Conservation (phyloP, 208 protist species). For the Wallacemonas sp. region DNA sequence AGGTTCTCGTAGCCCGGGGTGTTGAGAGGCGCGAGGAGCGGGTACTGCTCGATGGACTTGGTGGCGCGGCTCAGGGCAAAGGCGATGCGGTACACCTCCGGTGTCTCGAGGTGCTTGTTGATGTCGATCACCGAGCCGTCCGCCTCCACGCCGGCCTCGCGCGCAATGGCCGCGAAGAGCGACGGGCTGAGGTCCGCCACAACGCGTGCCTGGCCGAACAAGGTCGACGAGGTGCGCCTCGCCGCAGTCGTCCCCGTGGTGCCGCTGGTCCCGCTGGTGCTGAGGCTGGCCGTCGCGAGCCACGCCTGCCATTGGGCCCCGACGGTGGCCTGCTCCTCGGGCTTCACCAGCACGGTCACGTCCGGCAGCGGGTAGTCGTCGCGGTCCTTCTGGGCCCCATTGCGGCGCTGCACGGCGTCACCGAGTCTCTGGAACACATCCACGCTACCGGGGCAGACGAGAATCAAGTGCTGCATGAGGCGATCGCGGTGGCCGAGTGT, state of each 20-base stretch:
- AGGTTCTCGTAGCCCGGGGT: conserved; percentile 55
- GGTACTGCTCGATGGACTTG: conserved; percentile 72
- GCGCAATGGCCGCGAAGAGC: conserved; percentile 54
- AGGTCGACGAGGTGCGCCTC: not conserved
- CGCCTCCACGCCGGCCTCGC: conserved; percentile 32
- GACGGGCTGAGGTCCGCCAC: conserved; percentile 41
- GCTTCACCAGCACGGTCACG: conserved; percentile 52
- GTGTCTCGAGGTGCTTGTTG: conserved; percentile 38
- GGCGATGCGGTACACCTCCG: conserved; percentile 77
- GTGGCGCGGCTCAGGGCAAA: conserved; percentile 77
- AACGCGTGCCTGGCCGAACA: conserved; percentile 23
- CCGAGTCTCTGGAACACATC: conserved; percentile 33
- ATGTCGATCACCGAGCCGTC: conserved; percentile 59
- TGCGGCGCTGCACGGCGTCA: not conserved
- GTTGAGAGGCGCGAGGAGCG: conserved; percentile 55
- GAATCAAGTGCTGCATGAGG: conserved; percentile 53
- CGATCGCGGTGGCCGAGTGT: conserved; percentile 69
- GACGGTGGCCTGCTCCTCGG: conserved; percentile 21
- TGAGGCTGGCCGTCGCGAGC: conserved; percentile 22
- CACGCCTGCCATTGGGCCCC: conserved; percentile 34
- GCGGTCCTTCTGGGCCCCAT: not conserved
- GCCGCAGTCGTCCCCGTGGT: not conserved
- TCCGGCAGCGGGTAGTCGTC: conserved; percentile 43
- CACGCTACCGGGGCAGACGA: conserved; percentile 54
- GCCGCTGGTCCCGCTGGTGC: conserved; percentile 20